These are phyloP conservation scores for Penicillium taxi DNA, from an alignment of 495 filamentous ascomycete genomes.

Conservation along the genomic window DNA sequence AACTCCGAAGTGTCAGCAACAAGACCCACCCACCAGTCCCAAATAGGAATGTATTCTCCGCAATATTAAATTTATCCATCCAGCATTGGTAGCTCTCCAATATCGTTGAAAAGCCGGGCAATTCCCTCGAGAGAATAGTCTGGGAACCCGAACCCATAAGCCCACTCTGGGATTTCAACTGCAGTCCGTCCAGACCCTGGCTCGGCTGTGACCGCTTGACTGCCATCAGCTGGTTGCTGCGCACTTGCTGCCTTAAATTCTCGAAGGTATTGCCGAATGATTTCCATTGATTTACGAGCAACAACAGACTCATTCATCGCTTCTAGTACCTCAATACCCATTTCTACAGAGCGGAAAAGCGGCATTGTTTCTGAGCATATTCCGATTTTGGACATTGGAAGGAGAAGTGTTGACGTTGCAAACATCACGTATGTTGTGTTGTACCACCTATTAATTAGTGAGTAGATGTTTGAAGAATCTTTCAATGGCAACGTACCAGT, in stretches of 20 bases:
- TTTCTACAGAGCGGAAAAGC: conserved; percentile 27
- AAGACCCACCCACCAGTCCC: not conserved
- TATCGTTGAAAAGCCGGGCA: conserved; percentile 32
- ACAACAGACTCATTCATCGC: conserved; percentile 39
- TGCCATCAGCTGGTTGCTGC: conserved; percentile 2
- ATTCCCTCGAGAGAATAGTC: conserved; percentile 38
- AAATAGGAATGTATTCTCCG: not conserved
- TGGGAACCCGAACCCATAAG: conserved; percentile 34
- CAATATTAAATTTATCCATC: conserved; percentile 15
- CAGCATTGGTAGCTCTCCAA: conserved; percentile 29
- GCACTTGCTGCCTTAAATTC: conserved; percentile 23
- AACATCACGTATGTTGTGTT: conserved; percentile 41
- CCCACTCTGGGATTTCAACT: conserved; percentile 35
- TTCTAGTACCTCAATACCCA: conserved; percentile 36
- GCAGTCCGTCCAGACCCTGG: conserved; percentile 10
- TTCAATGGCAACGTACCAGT: conserved; percentile 26
- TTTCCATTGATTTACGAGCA: conserved; percentile 32
- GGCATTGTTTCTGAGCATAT: conserved; percentile 27
- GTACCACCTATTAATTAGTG: conserved; percentile 29
- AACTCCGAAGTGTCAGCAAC: no score
- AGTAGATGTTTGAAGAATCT: not conserved
- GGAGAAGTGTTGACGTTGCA: conserved; percentile 34
- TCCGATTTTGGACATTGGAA: conserved; percentile 31
- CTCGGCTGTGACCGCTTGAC: conserved; percentile 3
- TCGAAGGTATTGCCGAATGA: conserved; percentile 31